A percentile compares a stretch with the other conserved stretches of the same genome.
Evolutionary conservation across 495 filamentous ascomycete species (phyloP).

Genomic region (Lichenothelia convexa): DNA sequence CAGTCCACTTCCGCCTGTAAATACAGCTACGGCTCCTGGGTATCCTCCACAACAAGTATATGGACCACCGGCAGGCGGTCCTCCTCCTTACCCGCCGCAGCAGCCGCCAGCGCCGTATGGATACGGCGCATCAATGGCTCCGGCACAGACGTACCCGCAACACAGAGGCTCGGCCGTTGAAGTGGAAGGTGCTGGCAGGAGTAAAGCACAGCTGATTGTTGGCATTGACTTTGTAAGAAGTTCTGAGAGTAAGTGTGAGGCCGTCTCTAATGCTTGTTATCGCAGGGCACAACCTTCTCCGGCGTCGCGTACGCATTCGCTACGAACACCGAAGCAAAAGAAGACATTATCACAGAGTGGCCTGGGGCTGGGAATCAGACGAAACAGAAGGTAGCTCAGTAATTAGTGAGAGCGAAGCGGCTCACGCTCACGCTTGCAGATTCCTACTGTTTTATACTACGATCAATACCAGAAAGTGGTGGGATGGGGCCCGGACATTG

Average conservation of each 20-base stretch:
- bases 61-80: constrained; percentile 1
- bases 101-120: constrained; percentile 2
- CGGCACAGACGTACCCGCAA: constrained; percentile 1
- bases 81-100: background rate
- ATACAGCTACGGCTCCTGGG: constrained; percentile 13
- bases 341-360: constrained; percentile 66
- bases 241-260: background rate
- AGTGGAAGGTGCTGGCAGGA: constrained; percentile 69
- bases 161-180: constrained; percentile 35
- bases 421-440: constrained; percentile 25
- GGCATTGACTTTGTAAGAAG: constrained; percentile 64
- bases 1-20: too few relatives aligned
- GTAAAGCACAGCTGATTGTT: constrained; percentile 63
- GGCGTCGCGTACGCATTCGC: constrained; percentile 59
- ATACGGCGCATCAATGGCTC: constrained; percentile 8
- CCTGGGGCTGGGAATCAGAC: constrained; percentile 57
- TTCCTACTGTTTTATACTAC: constrained; percentile 58
- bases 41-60: constrained; percentile 16
- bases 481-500: constrained; percentile 60
- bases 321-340: constrained; percentile 60
- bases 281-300: constrained; percentile 55
- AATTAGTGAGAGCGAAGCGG: background rate
- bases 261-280: background rate
- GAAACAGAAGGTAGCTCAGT: constrained; percentile 45
- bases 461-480: constrained; percentile 63